Conservation (phyloP, 108 stramenopile species). For the Fragilaria crotonensis region DNA sequence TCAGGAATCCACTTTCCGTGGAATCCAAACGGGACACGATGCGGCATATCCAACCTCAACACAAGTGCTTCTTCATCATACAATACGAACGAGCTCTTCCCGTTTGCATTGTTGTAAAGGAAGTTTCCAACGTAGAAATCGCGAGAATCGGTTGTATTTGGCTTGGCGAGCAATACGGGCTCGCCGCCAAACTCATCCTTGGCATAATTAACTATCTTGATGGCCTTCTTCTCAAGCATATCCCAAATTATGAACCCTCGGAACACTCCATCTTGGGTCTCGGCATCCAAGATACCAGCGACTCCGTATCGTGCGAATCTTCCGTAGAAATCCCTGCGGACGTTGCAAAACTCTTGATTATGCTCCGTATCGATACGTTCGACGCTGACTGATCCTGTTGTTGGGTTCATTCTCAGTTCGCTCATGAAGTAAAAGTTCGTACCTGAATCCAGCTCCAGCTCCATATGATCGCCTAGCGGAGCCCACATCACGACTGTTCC, state of each 20-base stretch:
- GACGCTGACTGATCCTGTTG: neutral
- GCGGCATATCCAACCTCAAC: neutral
- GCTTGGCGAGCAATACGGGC: constrained; percentile 4
- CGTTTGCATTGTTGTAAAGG: neutral
- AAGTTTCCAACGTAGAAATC: constrained; percentile 3
- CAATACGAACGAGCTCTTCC: neutral
- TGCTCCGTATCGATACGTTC: neutral
- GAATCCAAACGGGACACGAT: constrained; percentile 7
- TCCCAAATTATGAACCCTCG: constrained; percentile 3
- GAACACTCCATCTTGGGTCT: neutral
- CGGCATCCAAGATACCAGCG: neutral
- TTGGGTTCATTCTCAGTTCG: constrained; percentile 11
- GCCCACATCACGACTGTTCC: constrained; percentile 32
- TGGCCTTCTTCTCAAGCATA: neutral
- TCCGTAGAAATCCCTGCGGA: neutral
- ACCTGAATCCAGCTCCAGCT: constrained; percentile 20
- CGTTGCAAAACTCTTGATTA: neutral
- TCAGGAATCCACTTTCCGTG: constrained; percentile 2
- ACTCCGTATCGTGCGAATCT: neutral
- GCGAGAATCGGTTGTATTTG: neutral
- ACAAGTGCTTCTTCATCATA: constrained; percentile 1
- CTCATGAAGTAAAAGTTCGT: constrained; percentile 30
- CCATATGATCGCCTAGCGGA: constrained; percentile 21
- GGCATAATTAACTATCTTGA: neutral
- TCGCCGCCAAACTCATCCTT: constrained; percentile 5